Percentiles rank a stretch among this genome's conserved stretches.
These are phyloP conservation scores for Rhypophila decipiens DNA, from an alignment of 495 filamentous ascomycete genomes.

Conservation along the genomic window DNA sequence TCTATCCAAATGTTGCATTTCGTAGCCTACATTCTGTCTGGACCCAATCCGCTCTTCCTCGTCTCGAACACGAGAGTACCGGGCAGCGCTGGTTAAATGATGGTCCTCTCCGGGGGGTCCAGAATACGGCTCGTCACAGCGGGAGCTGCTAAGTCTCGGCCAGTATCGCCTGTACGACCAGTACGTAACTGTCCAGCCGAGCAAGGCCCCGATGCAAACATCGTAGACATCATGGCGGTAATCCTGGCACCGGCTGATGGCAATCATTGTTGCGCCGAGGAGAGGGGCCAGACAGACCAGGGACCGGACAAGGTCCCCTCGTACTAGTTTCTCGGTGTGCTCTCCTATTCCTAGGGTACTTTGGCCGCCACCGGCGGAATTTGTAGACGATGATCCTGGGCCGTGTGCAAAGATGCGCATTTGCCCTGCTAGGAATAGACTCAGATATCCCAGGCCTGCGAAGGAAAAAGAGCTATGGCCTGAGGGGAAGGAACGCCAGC, in stretches of 20 bases:
- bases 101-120: slow-evolving; percentile 17
- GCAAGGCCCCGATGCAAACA: slow-evolving; percentile 66
- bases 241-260: slow-evolving; percentile 85
- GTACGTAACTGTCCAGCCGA: slow-evolving; percentile 69
- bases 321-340: slow-evolving; percentile 20
- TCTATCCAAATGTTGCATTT: slow-evolving; percentile 11
- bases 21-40: slow-evolving; percentile 25
- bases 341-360: slow-evolving; percentile 4
- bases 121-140: slow-evolving; percentile 47
- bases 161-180: slow-evolving; percentile 74
- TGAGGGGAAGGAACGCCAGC: slow-evolving; percentile 87
- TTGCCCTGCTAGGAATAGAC: slow-evolving; percentile 73
- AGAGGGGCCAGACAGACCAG: slow-evolving; percentile 65
- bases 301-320: slow-evolving; percentile 56
- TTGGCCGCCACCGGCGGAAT: slow-evolving; percentile 10
- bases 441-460: slow-evolving; percentile 74
- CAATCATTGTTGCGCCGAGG: slow-evolving; percentile 77
- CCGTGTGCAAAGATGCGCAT: slow-evolving; percentile 71
- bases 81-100: background rate
- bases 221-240: slow-evolving; percentile 95
- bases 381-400: slow-evolving; percentile 20
- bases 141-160: slow-evolving; percentile 40
- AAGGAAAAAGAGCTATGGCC: slow-evolving; percentile 87
- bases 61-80: slow-evolving; percentile 27
- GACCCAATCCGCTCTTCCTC: slow-evolving; percentile 22